phyloP scores from a whole-genome alignment of 2,329 filamentous ascomycete genomes.

The Aspergillus carbonarius region DNA sequence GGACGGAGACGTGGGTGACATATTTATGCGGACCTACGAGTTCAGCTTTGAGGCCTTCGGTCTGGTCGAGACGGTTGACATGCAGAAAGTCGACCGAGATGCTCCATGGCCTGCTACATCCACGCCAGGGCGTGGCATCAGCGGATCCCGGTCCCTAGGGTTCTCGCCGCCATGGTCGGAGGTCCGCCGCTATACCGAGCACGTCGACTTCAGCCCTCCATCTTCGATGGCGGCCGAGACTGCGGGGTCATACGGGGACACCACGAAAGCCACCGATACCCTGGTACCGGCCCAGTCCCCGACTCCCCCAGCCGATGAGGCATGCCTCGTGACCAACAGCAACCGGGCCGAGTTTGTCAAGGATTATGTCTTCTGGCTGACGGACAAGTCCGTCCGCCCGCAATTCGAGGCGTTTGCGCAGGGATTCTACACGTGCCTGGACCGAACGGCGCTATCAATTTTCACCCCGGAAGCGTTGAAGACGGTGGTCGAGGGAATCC shows the following conservation, averaged over 20 bases:
- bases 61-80: conserved; percentile 54
- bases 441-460: conserved; percentile 68
- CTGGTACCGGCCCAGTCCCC: conserved; percentile 26
- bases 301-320: conserved; percentile 48
- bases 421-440: conserved; percentile 76
- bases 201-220: conserved; percentile 19
- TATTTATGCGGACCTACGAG: conserved; percentile 82
- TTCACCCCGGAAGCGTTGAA: conserved; percentile 71
- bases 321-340: conserved; percentile 72
- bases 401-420: conserved; percentile 78
- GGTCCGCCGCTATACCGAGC: conserved; percentile 20
- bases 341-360: conserved; percentile 77
- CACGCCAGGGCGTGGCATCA: conserved; percentile 10
- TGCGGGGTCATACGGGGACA: conserved; percentile 17
- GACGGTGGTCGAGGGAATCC: conserved; percentile 76
- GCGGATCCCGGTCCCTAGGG: background rate
- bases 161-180: conserved; percentile 25
- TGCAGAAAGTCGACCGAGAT: conserved; percentile 46
- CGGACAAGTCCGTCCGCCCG: conserved; percentile 70
- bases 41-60: conserved; percentile 69
- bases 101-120: conserved; percentile 33
- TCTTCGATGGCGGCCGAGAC: conserved; percentile 25
- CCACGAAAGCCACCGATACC: conserved; percentile 24
- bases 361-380: conserved; percentile 83
- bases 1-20: conserved; percentile 75